Conservation (phyloP, 2,329 filamentous ascomycete species). For the Claviceps capensis region DNA sequence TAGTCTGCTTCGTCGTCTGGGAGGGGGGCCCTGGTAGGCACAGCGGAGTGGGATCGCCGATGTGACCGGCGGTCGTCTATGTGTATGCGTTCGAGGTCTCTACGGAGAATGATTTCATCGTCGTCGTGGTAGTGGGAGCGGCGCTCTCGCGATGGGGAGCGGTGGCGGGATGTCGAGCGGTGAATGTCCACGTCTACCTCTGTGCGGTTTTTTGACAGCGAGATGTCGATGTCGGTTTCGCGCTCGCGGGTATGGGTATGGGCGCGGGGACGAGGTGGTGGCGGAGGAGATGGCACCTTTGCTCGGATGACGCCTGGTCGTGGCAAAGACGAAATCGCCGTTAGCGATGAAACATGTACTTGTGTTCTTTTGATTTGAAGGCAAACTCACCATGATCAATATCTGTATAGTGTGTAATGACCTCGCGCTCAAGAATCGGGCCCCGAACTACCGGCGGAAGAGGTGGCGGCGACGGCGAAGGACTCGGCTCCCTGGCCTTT, state of each 20-base stretch:
- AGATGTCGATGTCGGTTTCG: conserved; percentile 46
- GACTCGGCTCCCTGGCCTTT: conserved; percentile 21
- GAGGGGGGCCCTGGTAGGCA: conserved; percentile 22
- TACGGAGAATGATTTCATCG: conserved; percentile 53
- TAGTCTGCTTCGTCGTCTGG: conserved; percentile 51
- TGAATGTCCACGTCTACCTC: conserved; percentile 47
- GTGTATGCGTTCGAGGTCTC: conserved; percentile 35
- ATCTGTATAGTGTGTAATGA: conserved; percentile 78
- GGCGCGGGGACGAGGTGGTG: conserved; percentile 27
- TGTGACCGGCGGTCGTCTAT: conserved; percentile 28
- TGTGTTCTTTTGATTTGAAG: not conserved
- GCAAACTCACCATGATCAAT: conserved; percentile 63
- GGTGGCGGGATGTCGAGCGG: conserved; percentile 19
- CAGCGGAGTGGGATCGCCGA: conserved; percentile 39
- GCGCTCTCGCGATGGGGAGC: conserved; percentile 25
- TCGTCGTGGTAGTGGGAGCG: conserved; percentile 40
- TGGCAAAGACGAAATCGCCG: no score
- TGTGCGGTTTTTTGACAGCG: conserved; percentile 37
- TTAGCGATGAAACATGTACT: no score
- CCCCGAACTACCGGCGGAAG: conserved; percentile 56
- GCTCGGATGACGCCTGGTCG: conserved; percentile 29
- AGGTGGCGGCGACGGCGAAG: conserved; percentile 27
- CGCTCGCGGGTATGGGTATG: conserved; percentile 24
- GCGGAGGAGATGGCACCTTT: conserved; percentile 31
- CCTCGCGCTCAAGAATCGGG: conserved; percentile 73